These are phyloP conservation scores for Drechslerella dactyloides DNA, from an alignment of 2,329 filamentous ascomycete genomes.

Conservation along the genomic window DNA sequence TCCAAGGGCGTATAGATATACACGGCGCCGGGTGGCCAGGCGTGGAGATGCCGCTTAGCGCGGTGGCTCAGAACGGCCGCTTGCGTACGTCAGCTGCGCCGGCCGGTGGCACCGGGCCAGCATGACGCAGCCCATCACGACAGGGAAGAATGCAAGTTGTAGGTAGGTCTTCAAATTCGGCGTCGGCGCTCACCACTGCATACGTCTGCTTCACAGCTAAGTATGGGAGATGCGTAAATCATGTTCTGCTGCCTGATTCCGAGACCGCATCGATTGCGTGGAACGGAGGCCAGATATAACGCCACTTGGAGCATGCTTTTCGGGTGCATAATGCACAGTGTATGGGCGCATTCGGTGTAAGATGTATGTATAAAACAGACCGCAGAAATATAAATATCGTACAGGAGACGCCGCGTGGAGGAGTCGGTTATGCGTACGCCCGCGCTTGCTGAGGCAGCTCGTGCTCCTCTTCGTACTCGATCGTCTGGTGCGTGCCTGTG, in stretches of 20 bases:
- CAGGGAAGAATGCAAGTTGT: too few relatives aligned
- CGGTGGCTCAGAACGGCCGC: slow-evolving; percentile 47
- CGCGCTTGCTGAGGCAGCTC: slow-evolving; percentile 23
- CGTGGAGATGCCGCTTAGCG: slow-evolving; percentile 6
- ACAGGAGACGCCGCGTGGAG: slow-evolving; percentile 2
- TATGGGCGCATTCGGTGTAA: neutral
- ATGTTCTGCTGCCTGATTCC: neutral
- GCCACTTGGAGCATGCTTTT: slow-evolving; percentile 17
- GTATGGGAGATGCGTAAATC: too few relatives aligned
- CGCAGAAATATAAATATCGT: slow-evolving; percentile 18
- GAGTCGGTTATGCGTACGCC: slow-evolving; percentile 20
- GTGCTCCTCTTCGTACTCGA: slow-evolving; percentile 55
- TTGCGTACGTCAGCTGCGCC: slow-evolving; percentile 51
- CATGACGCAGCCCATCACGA: slow-evolving; percentile 46
- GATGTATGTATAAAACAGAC: neutral
- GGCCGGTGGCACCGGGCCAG: slow-evolving; percentile 37
- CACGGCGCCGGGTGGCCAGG: slow-evolving; percentile 12
- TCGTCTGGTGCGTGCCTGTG: slow-evolving; percentile 52
- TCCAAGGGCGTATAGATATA: slow-evolving; percentile 9
- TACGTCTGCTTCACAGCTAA: neutral
- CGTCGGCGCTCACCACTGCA: neutral
- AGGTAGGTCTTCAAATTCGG: too few relatives aligned
- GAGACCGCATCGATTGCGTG: slow-evolving; percentile 11
- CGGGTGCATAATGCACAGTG: slow-evolving; percentile 26
- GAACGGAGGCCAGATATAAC: slow-evolving; percentile 3